Base-by-base conservation (phyloP, 192 early-diverging fungal species). In the Backusella sp. region DNA sequence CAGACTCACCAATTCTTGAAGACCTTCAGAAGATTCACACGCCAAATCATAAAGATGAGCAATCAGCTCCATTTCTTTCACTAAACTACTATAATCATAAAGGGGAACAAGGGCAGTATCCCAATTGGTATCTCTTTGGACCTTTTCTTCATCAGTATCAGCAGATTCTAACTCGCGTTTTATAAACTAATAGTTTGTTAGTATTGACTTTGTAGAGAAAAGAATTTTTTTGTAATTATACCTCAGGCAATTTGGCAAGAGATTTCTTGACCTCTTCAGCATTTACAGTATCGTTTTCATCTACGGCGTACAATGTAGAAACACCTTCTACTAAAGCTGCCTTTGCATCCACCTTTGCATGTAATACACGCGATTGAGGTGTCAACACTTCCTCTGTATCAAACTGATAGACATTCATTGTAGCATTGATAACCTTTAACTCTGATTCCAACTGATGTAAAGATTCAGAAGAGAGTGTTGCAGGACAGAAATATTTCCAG, bases 291-390 rank as follows among this genome's bases (percentile, higher is more conserved):
- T 84, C 79, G 17, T 80, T 82, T 67, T 92, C 87, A 71, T 92
- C 87, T 8, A 94, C 81, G 73, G 88, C 89, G 71, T 92, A 94
- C 17, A 94, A 70, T 0, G 92, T 92, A 15, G 91, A 86, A 41
- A 90, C 83, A 6, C 87, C 91, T 69, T 94, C 92, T 11, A 92
- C 76, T 26, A 94, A 70, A 9, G 87, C 87, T n/a, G 80, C 76
- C 83, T 91, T 92, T 35, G 90, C 77, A 36, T 91, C 89, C 1
- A 44, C 39, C 52, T 73, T 70, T 14, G 73, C 49, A 67, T 34
- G 66, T 28, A 81, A 71, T 14, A 77, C 73, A 19, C 71, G 72
- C 42, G 76, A 72, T n/a, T 70, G 59, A 21, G 62, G 28, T 26
- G 14, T 28, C n/a, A 70, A 36, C 28, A 56, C 23, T 28, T 79